Evolutionary conservation across 106 monocot species (phyloP), one percentile per base, ranked within the genome.

Genomic region (Acanthochlamys bracteata): DNA sequence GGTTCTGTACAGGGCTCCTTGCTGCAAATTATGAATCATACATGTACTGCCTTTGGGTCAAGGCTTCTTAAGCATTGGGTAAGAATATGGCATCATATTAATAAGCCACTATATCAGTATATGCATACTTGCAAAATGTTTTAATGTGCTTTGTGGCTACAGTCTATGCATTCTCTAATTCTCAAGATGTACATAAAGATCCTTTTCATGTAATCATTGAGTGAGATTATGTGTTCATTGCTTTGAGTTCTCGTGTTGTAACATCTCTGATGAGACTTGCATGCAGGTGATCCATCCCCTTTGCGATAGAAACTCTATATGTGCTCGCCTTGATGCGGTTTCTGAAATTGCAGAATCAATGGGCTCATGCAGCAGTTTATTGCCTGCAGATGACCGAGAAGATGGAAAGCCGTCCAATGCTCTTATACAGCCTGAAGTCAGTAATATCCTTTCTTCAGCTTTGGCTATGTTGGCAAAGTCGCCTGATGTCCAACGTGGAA

Each of bases 11-110:
- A 92, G 79, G 98, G 98, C 24, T 83, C 92, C 13, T 70, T 98
- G 47, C 74, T 89, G 41, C 82, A 85, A 56, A 66, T 69, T 71
- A 98, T 98, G 92, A 75, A 98, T 69, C 84, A 79, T 57, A 98
- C 98, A 24, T 81, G 77, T 43, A 98, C 98, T 54, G 63, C 88
- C 62, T 98, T 85, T 79, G 98, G 98, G 24, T 85, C 85, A 41
- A 88, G 98, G 69, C 81, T 98, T 78, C 82, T 92, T 56, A 92
- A 83, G 65, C 79, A 85, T 57, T 98, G 98, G 98, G 98, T 98
- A 74, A 83, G 80, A n/a, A 54, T 40, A 27, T 76, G 10, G 22
- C 63, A 61, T 59, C 17, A 45, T 45, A n/a, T n/a, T n/a, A n/a
- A n/a, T n/a, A n/a, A n/a, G n/a, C n/a, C n/a, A n/a, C n/a, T n/a